Percentiles rank a stretch among this genome's conserved stretches.
phyloP scores from a whole-genome alignment of 352 stramenopile genomes.

The Globisporangium viniferum region DNA sequence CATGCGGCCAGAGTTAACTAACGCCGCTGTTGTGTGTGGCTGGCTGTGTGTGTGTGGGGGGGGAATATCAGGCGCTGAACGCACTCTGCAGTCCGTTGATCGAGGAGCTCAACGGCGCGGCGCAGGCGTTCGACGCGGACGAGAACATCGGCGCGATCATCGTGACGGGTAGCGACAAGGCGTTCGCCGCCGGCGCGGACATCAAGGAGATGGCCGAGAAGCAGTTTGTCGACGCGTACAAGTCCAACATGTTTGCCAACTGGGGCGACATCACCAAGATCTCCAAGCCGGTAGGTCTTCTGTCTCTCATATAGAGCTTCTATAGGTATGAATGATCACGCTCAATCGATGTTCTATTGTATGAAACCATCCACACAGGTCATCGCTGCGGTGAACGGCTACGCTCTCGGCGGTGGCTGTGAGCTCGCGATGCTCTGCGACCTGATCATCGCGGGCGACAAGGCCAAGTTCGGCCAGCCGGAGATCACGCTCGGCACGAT shows the following conservation, averaged over 20 bases:
- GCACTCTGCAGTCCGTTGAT: constrained; percentile 95
- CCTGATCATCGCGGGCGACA: constrained; percentile 95
- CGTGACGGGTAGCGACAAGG: constrained; percentile 95
- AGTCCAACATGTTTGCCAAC: constrained; percentile 96
- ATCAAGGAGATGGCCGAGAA: constrained; percentile 97
- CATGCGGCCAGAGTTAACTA: not conserved
- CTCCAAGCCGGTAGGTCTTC: constrained; percentile 82
- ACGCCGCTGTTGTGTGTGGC: not conserved
- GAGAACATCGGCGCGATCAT: constrained; percentile 94
- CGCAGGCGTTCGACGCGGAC: constrained; percentile 90
- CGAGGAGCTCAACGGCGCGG: constrained; percentile 93
- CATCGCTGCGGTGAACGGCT: constrained; percentile 98
- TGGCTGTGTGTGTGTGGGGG: not conserved
- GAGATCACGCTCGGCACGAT: constrained; percentile 99
- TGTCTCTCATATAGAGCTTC: not conserved
- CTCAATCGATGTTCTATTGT: not conserved
- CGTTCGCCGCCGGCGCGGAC: constrained; percentile 96
- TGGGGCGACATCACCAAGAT: constrained; percentile 96
- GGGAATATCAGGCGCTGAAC: constrained; percentile 86
- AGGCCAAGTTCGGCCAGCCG: constrained; percentile 97
- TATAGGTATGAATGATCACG: constrained; percentile 12
- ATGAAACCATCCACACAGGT: constrained; percentile 39
- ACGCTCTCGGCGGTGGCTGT: constrained; percentile 96
- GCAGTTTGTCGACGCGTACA: constrained; percentile 93
- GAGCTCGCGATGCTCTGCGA: constrained; percentile 99